A percentile compares a stretch with the other conserved stretches of the same genome.
Conservation (phyloP, 2,329 filamentous ascomycete genomes). For the Aaosphaeria arxii region DNA sequence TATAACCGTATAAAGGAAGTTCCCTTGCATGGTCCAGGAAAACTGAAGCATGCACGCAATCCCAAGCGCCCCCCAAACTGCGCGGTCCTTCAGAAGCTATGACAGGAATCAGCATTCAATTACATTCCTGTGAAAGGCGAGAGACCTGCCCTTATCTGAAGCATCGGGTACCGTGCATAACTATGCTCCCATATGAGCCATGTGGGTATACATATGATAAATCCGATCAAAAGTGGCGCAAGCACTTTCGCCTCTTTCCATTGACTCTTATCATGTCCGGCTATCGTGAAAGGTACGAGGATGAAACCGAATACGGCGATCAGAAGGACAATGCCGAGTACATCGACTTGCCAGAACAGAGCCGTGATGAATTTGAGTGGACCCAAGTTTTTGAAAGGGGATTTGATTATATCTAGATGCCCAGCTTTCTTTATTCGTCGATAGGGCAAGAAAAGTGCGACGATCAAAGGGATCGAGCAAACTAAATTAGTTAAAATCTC, state of each 20-base stretch:
- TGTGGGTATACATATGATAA: background rate
- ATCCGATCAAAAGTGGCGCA: background rate
- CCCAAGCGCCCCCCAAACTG: background rate
- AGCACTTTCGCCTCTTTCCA: background rate
- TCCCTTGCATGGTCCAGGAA: conserved; percentile 11
- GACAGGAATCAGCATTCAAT: background rate
- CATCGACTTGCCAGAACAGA: background rate
- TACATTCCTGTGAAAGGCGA: background rate
- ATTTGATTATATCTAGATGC: background rate
- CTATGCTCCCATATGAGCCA: background rate
- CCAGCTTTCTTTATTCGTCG: background rate
- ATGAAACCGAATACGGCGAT: background rate
- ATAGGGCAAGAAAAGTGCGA: background rate
- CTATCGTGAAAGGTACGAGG: background rate
- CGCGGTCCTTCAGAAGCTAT: conserved; percentile 5
- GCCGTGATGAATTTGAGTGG: background rate
- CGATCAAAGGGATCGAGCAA: background rate
- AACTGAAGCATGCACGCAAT: conserved; percentile 4
- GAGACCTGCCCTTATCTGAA: conserved; percentile 17
- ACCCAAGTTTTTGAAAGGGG: background rate
- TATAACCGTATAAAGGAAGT: background rate
- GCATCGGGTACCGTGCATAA: background rate
- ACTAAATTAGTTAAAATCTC: background rate
- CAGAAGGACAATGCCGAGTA: background rate
- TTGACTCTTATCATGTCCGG: background rate